A percentile compares a stretch with the other conserved stretches of the same genome.
phyloP scores from a whole-genome alignment of 345 rosid species.

The Syzygium grande region DNA sequence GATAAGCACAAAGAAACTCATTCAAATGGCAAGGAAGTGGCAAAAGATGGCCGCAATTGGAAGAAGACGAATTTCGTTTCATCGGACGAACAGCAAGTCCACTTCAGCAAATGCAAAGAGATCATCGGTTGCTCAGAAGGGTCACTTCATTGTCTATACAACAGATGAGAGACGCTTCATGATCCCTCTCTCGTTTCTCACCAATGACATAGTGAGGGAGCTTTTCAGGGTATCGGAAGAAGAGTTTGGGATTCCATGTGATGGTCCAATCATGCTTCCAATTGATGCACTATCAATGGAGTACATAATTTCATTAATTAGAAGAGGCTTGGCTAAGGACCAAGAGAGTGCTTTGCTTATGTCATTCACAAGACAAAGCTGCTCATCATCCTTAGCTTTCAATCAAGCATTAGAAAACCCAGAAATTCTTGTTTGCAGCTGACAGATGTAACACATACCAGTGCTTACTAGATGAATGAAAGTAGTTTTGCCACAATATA shows the following conservation, averaged over 20 bases:
- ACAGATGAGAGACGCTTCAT: conserved; percentile 4
- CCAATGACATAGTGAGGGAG: not conserved
- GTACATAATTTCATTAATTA: conserved; percentile 10
- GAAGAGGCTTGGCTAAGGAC: conserved; percentile 10
- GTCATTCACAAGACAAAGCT: not conserved
- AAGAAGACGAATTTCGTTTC: not conserved
- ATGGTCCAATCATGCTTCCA: conserved; percentile 25
- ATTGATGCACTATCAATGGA: conserved; percentile 12
- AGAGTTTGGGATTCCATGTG: not conserved
- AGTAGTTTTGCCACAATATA: not conserved
- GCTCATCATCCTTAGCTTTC: not conserved
- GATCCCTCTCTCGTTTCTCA: conserved; percentile 6
- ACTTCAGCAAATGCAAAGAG: not conserved
- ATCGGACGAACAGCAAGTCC: not conserved
- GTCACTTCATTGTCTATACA: conserved; percentile 16
- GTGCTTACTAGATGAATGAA: not conserved
- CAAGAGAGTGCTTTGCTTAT: conserved; percentile 16
- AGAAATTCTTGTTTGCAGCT: not conserved
- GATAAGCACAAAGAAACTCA: conserved; percentile 2
- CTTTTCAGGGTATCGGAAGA: not conserved
- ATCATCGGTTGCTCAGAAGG: not conserved
- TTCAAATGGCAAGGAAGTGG: conserved; percentile 22
- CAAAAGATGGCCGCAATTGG: conserved; percentile 1
- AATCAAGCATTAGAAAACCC: not conserved
- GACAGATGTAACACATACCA: not conserved